Percentiles rank a stretch among this genome's conserved stretches.
phyloP scores from a whole-genome alignment of 345 rosid species.

The Eucalyptus polybractea region DNA sequence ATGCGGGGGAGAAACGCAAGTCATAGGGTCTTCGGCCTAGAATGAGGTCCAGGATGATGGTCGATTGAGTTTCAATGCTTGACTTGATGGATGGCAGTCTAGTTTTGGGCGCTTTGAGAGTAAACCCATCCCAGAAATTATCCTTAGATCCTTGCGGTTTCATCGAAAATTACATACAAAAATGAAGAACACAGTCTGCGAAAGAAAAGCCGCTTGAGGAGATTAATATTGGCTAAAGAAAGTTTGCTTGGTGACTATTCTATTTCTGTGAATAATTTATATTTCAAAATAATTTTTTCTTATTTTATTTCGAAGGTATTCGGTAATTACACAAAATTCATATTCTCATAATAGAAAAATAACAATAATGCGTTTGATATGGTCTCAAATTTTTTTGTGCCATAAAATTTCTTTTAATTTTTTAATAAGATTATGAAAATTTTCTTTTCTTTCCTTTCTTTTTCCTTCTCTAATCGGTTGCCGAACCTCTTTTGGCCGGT shows the following conservation, averaged over 20 bases:
- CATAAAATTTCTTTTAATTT: too few relatives aligned
- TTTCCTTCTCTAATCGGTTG: too few relatives aligned
- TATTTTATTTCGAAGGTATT: accelerated
- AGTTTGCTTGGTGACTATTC: accelerated
- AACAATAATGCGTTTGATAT: accelerated
- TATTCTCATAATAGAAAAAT: too few relatives aligned
- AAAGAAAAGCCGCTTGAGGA: background rate
- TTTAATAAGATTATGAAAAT: too few relatives aligned
- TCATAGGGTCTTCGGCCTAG: background rate
- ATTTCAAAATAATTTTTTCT: accelerated
- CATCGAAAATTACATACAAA: background rate
- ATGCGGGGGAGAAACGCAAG: background rate
- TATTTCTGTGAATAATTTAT: too few relatives aligned
- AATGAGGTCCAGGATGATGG: background rate
- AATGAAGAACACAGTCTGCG: background rate
- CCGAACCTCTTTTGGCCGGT: too few relatives aligned
- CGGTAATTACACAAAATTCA: accelerated
- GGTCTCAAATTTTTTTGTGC: too few relatives aligned
- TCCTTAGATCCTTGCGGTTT: background rate
- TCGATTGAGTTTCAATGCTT: background rate
- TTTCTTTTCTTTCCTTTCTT: too few relatives aligned
- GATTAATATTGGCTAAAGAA: background rate
- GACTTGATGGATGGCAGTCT: background rate
- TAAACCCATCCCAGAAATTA: background rate
- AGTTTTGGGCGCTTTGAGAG: background rate